Evolutionary conservation across 2,329 filamentous ascomycete species (phyloP).

Genomic region (Pyricularia pennisetigena): DNA sequence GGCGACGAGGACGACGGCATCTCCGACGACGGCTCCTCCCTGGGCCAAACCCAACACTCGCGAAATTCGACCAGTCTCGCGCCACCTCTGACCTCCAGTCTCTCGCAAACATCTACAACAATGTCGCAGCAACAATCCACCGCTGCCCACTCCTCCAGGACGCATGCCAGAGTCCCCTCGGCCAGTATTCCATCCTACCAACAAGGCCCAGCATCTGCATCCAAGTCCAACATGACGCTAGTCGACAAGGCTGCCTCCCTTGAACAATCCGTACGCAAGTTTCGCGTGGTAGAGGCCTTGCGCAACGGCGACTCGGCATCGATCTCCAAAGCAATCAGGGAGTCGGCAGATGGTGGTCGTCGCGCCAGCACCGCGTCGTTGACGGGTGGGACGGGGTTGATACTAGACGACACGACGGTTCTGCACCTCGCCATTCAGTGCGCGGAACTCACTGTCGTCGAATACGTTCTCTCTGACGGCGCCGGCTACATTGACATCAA

Average conservation of each 20-base stretch:
- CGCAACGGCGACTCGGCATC: slow-evolving; percentile 83
- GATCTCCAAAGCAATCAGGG: slow-evolving; percentile 77
- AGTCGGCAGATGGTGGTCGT: slow-evolving; percentile 42
- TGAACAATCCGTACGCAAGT: slow-evolving; percentile 89
- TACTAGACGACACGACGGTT: slow-evolving; percentile 75
- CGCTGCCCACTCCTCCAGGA: slow-evolving; percentile 18
- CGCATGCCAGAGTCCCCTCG: slow-evolving; percentile 26
- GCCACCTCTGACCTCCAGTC: slow-evolving; percentile 22
- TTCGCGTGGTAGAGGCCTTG: slow-evolving; percentile 86
- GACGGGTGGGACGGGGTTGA: slow-evolving; percentile 28
- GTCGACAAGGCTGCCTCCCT: slow-evolving; percentile 48
- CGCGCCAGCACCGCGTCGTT: slow-evolving; percentile 49
- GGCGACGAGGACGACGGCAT: slow-evolving; percentile 38
- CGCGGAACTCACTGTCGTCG: slow-evolving; percentile 83
- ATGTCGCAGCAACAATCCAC: slow-evolving; percentile 20
- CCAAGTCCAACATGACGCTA: slow-evolving; percentile 18
- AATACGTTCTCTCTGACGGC: slow-evolving; percentile 81
- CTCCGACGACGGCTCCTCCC: slow-evolving; percentile 35
- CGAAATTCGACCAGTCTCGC: background rate
- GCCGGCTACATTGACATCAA: slow-evolving; percentile 68
- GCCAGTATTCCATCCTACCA: slow-evolving; percentile 30
- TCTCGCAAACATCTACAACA: slow-evolving; percentile 22
- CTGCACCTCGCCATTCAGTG: slow-evolving; percentile 93
- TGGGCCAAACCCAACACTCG: slow-evolving; percentile 8
- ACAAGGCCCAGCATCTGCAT: slow-evolving; percentile 20